Conservation (phyloP, 1,284 basidiomycete species). For the Tremellales sp. region DNA sequence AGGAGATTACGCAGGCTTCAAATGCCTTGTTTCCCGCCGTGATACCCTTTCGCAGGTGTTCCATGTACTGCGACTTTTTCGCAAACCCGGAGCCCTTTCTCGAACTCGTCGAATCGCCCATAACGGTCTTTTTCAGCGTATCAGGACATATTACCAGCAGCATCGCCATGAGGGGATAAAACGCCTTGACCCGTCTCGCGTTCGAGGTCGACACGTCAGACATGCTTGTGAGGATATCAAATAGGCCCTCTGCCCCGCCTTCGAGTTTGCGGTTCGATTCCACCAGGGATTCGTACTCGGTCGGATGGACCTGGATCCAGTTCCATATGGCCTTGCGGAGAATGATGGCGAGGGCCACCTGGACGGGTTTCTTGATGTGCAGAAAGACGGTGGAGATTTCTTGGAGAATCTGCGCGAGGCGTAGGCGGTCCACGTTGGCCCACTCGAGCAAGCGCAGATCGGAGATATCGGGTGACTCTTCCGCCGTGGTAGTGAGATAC, state of each 20-base stretch:
- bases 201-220: conserved; percentile 51
- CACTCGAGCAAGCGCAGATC: conserved; percentile 49
- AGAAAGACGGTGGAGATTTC: conserved; percentile 80
- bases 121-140: conserved; percentile 54
- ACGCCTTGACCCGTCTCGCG: conserved; percentile 50
- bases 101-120: conserved; percentile 38
- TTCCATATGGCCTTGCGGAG: conserved; percentile 83
- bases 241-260: conserved; percentile 74
- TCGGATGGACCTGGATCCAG: conserved; percentile 80
- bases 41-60: conserved; percentile 45
- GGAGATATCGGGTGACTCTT: conserved; percentile 54
- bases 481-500: conserved; percentile 50
- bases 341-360: conserved; percentile 66
- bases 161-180: conserved; percentile 78
- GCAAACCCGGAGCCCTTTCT: conserved; percentile 34
- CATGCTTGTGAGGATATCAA: conserved; percentile 65
- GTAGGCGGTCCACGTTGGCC: conserved; percentile 46
- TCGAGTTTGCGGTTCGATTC: conserved; percentile 62
- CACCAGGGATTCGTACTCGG: conserved; percentile 73
- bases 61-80: conserved; percentile 51
- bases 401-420: conserved; percentile 42
- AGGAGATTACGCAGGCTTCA: conserved; percentile 56
- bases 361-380: conserved; percentile 73
- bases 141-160: conserved; percentile 77
- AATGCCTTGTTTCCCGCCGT: conserved; percentile 27